Percentiles rank a stretch among this genome's conserved stretches.
Conservation (phyloP, 2,329 filamentous ascomycete species). For the Echinosphaeria canescens region DNA sequence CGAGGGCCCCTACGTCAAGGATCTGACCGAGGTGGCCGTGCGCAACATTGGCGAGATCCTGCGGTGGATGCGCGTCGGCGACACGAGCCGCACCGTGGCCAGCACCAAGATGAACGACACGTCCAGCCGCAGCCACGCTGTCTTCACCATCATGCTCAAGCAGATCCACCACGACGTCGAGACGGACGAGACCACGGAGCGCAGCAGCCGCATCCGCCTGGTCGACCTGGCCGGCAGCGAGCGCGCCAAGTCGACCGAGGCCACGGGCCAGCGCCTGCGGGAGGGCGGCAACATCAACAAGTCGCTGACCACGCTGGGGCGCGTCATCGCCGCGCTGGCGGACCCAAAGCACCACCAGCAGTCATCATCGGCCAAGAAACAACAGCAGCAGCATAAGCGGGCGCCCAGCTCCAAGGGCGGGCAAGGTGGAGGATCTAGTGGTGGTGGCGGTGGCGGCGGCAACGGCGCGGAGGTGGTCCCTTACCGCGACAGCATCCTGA, state of each 20-base stretch:
- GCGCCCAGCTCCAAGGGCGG: conserved; percentile 18
- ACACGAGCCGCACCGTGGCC: conserved; percentile 69
- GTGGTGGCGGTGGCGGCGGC: too few relatives aligned
- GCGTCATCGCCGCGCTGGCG: conserved; percentile 83
- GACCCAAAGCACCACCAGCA: conserved; percentile 39
- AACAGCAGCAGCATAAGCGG: conserved; percentile 22
- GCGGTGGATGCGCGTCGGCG: conserved; percentile 76
- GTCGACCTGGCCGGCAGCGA: conserved; percentile 93
- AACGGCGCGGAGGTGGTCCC: conserved; percentile 36
- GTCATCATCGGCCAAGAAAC: conserved; percentile 16
- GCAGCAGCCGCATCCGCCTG: conserved; percentile 78
- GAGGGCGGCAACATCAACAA: conserved; percentile 99
- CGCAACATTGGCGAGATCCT: conserved; percentile 73
- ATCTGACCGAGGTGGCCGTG: conserved; percentile 82
- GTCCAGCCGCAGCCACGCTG: conserved; percentile 84
- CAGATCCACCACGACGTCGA: conserved; percentile 96
- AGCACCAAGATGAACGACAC: conserved; percentile 99
- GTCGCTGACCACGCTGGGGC: conserved; percentile 82
- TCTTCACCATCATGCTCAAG: conserved; percentile 95
- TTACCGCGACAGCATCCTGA: conserved; percentile 72
- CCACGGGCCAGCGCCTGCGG: conserved; percentile 71
- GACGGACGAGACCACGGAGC: conserved; percentile 94
- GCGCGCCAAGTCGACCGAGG: conserved; percentile 85
- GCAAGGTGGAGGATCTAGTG: too few relatives aligned
- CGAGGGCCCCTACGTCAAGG: conserved; percentile 93